Conservation (phyloP, 1,284 basidiomycete genomes). For the Coriolopsis trogii region DNA sequence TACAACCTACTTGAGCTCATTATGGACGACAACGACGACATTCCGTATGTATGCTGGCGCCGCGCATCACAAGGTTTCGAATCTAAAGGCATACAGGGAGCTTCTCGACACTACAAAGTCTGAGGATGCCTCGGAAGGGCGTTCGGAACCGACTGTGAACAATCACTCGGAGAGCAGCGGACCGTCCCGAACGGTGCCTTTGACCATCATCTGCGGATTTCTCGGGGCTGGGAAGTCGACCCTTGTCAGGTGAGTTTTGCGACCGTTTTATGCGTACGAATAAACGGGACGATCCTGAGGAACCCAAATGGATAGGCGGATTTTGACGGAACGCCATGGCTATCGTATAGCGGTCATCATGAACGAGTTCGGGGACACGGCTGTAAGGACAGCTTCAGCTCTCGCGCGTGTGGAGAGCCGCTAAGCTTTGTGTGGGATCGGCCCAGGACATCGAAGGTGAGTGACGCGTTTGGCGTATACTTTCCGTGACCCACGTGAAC, state of each 20-base stretch:
- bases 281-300: neutral
- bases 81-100: conserved; percentile 33
- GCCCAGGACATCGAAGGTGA: conserved; percentile 35
- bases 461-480: neutral
- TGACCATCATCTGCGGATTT: conserved; percentile 91
- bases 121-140: conserved; percentile 6
- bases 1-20: neutral
- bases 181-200: conserved; percentile 57
- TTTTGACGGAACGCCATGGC: conserved; percentile 89
- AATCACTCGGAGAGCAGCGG: neutral
- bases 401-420: neutral
- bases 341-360: conserved; percentile 96
- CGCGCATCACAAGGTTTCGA: neutral
- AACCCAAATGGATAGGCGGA: conserved; percentile 56
- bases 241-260: conserved; percentile 62
- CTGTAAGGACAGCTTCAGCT: conserved; percentile 46
- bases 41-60: conserved; percentile 28
- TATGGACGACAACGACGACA: conserved; percentile 30
- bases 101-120: conserved; percentile 45
- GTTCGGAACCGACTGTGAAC: conserved; percentile 3
- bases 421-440: conserved; percentile 4
- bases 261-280: neutral
- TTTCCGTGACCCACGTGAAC: neutral
- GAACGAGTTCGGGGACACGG: conserved; percentile 91
- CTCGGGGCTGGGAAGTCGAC: conserved; percentile 93